Evolutionary conservation across 2,329 filamentous ascomycete species (phyloP).

Genomic region (Ophiobolus disseminans): DNA sequence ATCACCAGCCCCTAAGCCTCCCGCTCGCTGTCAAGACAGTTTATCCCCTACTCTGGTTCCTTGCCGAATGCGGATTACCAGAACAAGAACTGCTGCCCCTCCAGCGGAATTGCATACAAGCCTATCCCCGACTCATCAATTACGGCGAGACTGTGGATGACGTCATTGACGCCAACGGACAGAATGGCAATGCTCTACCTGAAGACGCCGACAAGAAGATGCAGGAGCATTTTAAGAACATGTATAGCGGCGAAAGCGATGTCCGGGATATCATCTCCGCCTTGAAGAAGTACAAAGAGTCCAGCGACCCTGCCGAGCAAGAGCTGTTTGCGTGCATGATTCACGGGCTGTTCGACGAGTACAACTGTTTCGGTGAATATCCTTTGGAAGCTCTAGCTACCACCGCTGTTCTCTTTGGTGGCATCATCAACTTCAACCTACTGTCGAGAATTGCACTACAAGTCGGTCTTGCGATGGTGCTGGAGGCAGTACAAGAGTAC

Average conservation of each 20-base stretch:
- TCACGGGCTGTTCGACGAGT: constrained; percentile 95
- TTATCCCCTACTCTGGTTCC: constrained; percentile 76
- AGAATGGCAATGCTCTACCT: constrained; percentile 80
- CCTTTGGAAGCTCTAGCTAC: constrained; percentile 95
- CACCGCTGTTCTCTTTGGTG: constrained; percentile 94
- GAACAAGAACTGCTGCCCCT: constrained; percentile 78
- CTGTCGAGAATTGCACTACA: constrained; percentile 90
- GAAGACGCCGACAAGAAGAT: constrained; percentile 84
- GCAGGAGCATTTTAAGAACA: constrained; percentile 97
- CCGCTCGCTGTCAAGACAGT: constrained; percentile 87
- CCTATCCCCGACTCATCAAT: constrained; percentile 93
- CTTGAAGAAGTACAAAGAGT: constrained; percentile 86
- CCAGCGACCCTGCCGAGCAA: constrained; percentile 81
- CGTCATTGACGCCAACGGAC: constrained; percentile 84
- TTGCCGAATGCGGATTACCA: constrained; percentile 64
- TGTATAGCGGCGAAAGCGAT: constrained; percentile 92
- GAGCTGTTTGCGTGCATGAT: constrained; percentile 99
- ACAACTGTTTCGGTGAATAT: constrained; percentile 93
- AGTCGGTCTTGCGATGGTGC: constrained; percentile 94
- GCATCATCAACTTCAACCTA: constrained; percentile 92
- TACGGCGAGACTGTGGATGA: constrained; percentile 93
- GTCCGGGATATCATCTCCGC: constrained; percentile 85
- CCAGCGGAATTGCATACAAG: constrained; percentile 87
- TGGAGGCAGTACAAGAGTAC: constrained; percentile 93
- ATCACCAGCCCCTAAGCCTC: constrained; percentile 70